Percentiles rank a stretch among this genome's conserved stretches.
phyloP scores from a whole-genome alignment of 2,329 filamentous ascomycete genomes.

The Talaromyces albobiverticillius region DNA sequence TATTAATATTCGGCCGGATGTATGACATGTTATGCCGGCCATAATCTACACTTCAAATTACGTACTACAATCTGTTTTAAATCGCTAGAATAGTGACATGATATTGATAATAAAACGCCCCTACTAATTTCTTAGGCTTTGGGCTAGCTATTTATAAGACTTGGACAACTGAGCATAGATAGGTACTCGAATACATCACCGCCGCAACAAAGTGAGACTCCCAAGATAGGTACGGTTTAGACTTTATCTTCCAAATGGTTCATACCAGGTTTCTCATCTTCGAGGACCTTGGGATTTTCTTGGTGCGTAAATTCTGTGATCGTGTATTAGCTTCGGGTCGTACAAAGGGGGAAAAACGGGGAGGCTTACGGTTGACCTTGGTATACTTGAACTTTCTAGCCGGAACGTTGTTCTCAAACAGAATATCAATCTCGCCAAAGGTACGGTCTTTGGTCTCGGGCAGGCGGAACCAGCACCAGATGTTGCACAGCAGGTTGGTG shows the following conservation, averaged over 20 bases:
- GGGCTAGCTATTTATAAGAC: no score
- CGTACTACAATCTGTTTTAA: no score
- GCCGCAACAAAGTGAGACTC: not conserved
- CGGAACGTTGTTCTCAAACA: constrained; percentile 71
- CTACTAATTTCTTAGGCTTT: no score
- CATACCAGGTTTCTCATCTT: constrained; percentile 1
- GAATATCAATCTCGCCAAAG: constrained; percentile 79
- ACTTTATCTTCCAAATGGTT: constrained; percentile 8
- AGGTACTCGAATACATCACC: no score
- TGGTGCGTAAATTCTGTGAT: constrained; percentile 6
- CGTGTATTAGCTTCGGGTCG: not conserved
- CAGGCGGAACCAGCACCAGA: constrained; percentile 77
- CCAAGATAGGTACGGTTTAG: no score
- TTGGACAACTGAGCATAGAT: no score
- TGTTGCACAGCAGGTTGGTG: constrained; percentile 73
- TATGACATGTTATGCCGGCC: no score
- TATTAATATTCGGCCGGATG: no score
- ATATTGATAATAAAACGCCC: no score
- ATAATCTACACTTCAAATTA: no score
- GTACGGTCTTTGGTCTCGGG: constrained; percentile 77
- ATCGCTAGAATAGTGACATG: no score
- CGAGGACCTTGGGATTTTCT: not conserved
- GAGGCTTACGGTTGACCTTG: constrained; percentile 40
- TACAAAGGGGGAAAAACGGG: not conserved
- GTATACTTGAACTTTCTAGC: constrained; percentile 69